phyloP scores from a whole-genome alignment of 306 rosid species.

The Mimosa pudica region DNA sequence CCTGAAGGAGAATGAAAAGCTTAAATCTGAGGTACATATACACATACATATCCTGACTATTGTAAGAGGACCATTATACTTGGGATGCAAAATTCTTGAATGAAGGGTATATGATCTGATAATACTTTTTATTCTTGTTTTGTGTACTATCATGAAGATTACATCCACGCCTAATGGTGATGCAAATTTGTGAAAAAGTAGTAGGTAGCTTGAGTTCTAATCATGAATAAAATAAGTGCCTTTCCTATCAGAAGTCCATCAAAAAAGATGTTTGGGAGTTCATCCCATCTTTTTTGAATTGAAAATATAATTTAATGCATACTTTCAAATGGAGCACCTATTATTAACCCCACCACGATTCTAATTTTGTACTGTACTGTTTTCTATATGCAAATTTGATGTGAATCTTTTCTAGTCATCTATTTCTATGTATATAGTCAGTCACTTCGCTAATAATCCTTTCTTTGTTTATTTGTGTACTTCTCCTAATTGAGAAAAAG shows the following conservation, averaged over 20 bases:
- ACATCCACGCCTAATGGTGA: conserved; percentile 31
- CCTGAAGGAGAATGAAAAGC: conserved; percentile 80
- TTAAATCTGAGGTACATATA: conserved; percentile 77
- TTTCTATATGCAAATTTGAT: not conserved
- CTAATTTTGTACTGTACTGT: not conserved
- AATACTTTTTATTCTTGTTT: not conserved
- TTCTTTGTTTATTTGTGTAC: too few relatives aligned
- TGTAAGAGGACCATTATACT: conserved; percentile 10
- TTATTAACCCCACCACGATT: not conserved
- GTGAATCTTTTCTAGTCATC: too few relatives aligned
- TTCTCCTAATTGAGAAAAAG: not conserved
- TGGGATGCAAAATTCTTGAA: conserved; percentile 9
- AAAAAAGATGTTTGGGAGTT: conserved; percentile 2
- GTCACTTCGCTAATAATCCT: too few relatives aligned
- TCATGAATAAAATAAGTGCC: conserved; percentile 45
- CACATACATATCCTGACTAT: not conserved
- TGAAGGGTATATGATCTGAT: not conserved
- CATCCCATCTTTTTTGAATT: not conserved
- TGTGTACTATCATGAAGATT: not conserved
- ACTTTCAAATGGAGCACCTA: not conserved
- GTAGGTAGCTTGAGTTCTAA: conserved; percentile 34
- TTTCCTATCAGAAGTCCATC: conserved; percentile 53
- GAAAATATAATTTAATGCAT: not conserved
- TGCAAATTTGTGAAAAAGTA: conserved; percentile 29
- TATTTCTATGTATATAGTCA: too few relatives aligned